phyloP scores from a whole-genome alignment of 352 stramenopile genomes.

The Thraustochytrium sp. region DNA sequence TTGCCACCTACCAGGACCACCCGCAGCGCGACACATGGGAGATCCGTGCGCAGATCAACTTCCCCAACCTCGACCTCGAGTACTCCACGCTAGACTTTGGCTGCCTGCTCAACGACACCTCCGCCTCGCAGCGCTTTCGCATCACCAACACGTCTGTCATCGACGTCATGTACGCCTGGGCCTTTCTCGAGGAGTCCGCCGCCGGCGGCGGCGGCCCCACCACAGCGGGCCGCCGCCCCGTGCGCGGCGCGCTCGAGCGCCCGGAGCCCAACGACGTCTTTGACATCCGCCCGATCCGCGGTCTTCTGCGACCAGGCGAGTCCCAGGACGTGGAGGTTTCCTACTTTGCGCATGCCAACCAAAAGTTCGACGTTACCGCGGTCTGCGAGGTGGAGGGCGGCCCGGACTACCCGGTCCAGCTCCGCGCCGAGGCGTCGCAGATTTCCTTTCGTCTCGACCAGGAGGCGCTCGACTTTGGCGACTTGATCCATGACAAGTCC shows the following conservation, averaged over 20 bases:
- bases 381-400: conserved; percentile 85
- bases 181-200: conserved; percentile 86
- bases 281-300: conserved; percentile 86
- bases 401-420: conserved; percentile 79
- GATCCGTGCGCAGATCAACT: conserved; percentile 82
- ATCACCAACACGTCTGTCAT: conserved; percentile 84
- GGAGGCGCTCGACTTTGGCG: conserved; percentile 81
- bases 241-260: no score
- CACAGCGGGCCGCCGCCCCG: no score
- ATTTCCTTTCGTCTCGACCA: conserved; percentile 83
- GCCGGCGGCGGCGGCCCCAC: no score
- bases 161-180: conserved; percentile 75
- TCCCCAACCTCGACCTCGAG: conserved; percentile 87
- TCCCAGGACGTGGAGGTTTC: conserved; percentile 83
- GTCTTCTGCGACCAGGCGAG: conserved; percentile 71
- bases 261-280: conserved; percentile 65
- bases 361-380: conserved; percentile 75
- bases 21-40: conserved; percentile 79
- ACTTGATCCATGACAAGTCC: conserved; percentile 81
- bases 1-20: conserved; percentile 73
- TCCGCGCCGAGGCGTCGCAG: conserved; percentile 80
- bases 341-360: conserved; percentile 84
- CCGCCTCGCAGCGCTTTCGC: conserved; percentile 71
- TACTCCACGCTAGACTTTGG: conserved; percentile 81
- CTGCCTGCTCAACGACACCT: conserved; percentile 88